Base-by-base conservation (phyloP, 2,329 filamentous ascomycete species). In the Alternaria sp. region DNA sequence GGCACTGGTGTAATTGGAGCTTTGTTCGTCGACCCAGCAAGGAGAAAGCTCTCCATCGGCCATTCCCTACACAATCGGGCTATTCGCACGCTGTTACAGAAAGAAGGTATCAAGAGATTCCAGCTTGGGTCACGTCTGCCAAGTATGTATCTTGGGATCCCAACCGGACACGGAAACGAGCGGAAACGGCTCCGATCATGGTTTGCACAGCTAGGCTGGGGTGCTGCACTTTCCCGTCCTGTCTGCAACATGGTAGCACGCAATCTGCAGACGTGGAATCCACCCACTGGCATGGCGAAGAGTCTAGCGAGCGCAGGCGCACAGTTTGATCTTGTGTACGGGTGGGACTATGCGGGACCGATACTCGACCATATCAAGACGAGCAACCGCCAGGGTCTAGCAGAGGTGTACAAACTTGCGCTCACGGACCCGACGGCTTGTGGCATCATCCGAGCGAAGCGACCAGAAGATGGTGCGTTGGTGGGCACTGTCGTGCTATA, bases 151-250 rank as follows among this genome's bases (percentile, higher is more conserved):
- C 87, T 93, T 0, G 95, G 94, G 0, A 91, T 97, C 10, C 93
- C 94, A 0, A 89, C 86, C n/a, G 85, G 82, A 6, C 88, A 92
- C 47, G 82, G 83, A 3, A 81, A 85, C 5, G 88, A 90, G 70
- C 83, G 87, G 15, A 89, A 88, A 75, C 83, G 85, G 52, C 78
- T 89, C 21, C 84, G 88, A n/a, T 86, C 87, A 49, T 98, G 94
- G 94, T 97, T 97, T 77, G 88, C 90, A n/a, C 92, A 90, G 68
- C 87, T 93, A 50, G 94, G 95, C 13, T 97, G 94, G 94, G 93
- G 96, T 72, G 90, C 87, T 3, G 85, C 87, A 0, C 82, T 89
- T 5, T 88, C 88, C 2, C 84, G 86, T 11, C 83, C 88, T 0
- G 85, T 91, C 0, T 90, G 87, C 71, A 93, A 91, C 76, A 90